A percentile compares a stretch with the other conserved stretches of the same genome.
Evolutionary conservation across 1,284 basidiomycete genomes (phyloP).

Genomic region (Cutaneotrichosporon dermatis): DNA sequence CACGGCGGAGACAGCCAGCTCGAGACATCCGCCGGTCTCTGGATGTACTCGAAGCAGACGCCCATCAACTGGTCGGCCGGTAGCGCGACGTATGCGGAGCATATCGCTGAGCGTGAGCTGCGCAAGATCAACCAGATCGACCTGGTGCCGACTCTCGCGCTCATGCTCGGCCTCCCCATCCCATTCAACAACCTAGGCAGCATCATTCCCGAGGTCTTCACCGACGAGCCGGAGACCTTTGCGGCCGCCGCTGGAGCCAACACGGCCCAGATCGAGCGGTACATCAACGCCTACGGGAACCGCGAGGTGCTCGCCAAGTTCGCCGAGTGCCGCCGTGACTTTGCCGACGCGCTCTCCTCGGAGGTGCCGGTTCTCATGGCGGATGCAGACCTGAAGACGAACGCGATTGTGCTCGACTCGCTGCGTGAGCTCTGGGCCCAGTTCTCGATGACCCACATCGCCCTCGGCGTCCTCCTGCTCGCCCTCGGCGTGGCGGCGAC

Average conservation of each 20-base stretch:
- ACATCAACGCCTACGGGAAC: conserved; percentile 73
- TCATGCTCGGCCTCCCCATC: conserved; percentile 88
- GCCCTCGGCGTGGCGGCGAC: conserved; percentile 41
- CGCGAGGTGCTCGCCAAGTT: conserved; percentile 59
- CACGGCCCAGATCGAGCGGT: conserved; percentile 68
- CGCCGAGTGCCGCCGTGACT: not conserved
- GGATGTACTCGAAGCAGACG: conserved; percentile 73
- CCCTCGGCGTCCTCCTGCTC: conserved; percentile 55
- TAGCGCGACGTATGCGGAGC: conserved; percentile 57
- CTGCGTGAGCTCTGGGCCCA: conserved; percentile 91
- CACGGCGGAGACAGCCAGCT: conserved; percentile 87
- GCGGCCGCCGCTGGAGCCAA: conserved; percentile 68
- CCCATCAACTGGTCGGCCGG: conserved; percentile 52
- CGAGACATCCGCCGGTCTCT: conserved; percentile 81
- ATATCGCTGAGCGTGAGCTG: conserved; percentile 56
- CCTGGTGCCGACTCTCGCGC: conserved; percentile 79
- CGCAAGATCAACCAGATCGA: conserved; percentile 89
- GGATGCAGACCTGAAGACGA: conserved; percentile 51
- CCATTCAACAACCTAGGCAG: conserved; percentile 93
- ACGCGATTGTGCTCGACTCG: conserved; percentile 60
- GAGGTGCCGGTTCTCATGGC: conserved; percentile 20
- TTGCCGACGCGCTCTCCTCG: not conserved
- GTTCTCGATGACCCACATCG: conserved; percentile 77
- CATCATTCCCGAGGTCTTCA: conserved; percentile 85
- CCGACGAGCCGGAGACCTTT: conserved; percentile 47